Conservation (phyloP, 2,329 filamentous ascomycete genomes). For the Nigrograna mackinnonii region DNA sequence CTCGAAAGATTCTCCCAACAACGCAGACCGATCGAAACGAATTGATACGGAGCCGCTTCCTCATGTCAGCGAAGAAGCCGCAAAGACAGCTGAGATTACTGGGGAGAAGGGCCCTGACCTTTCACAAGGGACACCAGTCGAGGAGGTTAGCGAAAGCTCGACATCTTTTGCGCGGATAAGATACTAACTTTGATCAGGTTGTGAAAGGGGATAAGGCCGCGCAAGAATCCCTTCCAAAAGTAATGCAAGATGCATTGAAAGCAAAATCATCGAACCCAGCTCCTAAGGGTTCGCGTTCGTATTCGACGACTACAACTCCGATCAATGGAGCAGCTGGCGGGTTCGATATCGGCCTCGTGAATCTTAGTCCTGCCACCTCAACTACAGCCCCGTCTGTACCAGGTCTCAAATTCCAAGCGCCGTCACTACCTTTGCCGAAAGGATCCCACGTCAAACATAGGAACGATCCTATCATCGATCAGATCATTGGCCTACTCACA, state of each 20-base stretch:
- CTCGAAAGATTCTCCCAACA: constrained; percentile 31
- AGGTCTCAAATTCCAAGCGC: constrained; percentile 80
- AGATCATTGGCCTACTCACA: constrained; percentile 92
- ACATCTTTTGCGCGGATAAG: neutral
- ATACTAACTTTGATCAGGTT: constrained; percentile 51
- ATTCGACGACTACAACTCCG: constrained; percentile 54
- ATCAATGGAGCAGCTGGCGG: constrained; percentile 10
- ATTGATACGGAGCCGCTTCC: constrained; percentile 48
- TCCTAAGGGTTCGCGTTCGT: constrained; percentile 55
- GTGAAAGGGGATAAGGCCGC: constrained; percentile 65
- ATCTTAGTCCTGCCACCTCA: constrained; percentile 21
- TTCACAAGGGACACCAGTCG: constrained; percentile 67
- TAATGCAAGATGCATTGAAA: constrained; percentile 65
- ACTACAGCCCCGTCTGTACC: constrained; percentile 16
- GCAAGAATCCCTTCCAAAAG: constrained; percentile 66
- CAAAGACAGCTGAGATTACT: constrained; percentile 61
- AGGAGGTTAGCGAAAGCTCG: constrained; percentile 56
- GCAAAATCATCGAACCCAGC: constrained; percentile 44
- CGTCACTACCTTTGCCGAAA: constrained; percentile 66
- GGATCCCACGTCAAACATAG: constrained; percentile 72
- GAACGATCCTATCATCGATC: constrained; percentile 82
- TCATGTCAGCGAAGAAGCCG: constrained; percentile 68
- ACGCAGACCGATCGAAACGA: constrained; percentile 30
- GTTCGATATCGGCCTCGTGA: constrained; percentile 34
- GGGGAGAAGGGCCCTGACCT: constrained; percentile 64